These are phyloP conservation scores for Starmera caribaea DNA, from an alignment of 805 yeast species.

Conservation along the genomic window DNA sequence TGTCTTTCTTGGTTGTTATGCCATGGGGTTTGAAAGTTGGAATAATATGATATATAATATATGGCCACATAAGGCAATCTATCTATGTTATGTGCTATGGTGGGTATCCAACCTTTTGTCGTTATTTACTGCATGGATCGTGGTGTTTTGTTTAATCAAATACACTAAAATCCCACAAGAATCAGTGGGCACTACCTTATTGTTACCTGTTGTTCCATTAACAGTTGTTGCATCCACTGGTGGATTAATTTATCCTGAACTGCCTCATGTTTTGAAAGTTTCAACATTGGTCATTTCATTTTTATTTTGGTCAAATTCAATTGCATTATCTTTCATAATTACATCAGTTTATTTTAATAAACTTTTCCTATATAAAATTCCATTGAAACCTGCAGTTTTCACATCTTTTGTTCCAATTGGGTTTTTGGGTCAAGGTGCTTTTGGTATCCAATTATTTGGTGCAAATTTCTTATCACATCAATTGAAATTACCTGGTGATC, in stretches of 20 bases:
- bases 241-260: constrained; percentile 34
- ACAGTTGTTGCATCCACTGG: constrained; percentile 75
- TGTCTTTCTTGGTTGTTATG: constrained; percentile 66
- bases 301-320: constrained; percentile 63
- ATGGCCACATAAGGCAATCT: constrained; percentile 25
- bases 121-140: constrained; percentile 48
- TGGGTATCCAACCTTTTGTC: constrained; percentile 55
- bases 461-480: constrained; percentile 22
- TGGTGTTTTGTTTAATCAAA: constrained; percentile 35
- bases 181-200: constrained; percentile 43
- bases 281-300: constrained; percentile 45
- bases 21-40: constrained; percentile 72
- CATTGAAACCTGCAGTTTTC: constrained; percentile 44
- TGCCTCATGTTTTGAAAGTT: constrained; percentile 37
- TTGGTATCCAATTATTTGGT: constrained; percentile 51
- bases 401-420: constrained; percentile 77
- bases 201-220: constrained; percentile 72
- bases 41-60: constrained; percentile 44
- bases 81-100: constrained; percentile 58
- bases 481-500: constrained; percentile 9
- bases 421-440: constrained; percentile 79
- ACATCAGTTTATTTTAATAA: constrained; percentile 52
- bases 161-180: constrained; percentile 22
- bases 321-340: constrained; percentile 46
- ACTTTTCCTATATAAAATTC: constrained; percentile 47